These are phyloP conservation scores for Fraxinus nigra DNA, from an alignment of 305 asterid species.

Conservation along the genomic window DNA sequence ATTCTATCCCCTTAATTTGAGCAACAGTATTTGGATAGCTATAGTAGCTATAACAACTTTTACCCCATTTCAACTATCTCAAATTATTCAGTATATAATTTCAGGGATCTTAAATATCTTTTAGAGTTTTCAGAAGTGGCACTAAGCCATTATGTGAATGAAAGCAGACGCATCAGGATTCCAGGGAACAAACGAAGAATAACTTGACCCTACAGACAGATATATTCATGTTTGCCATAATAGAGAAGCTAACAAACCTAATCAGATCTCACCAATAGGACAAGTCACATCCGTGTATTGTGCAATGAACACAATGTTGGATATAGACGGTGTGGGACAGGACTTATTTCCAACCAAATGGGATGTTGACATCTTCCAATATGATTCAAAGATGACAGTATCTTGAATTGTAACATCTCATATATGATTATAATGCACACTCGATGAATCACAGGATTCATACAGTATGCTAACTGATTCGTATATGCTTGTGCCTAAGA, in stretches of 20 bases:
- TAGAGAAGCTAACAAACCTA: background rate
- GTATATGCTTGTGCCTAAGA: background rate
- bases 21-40: background rate
- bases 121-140: slow-evolving; percentile 12
- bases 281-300: slow-evolving; percentile 1
- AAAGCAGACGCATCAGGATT: slow-evolving; percentile 1
- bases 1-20: background rate
- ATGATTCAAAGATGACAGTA: background rate
- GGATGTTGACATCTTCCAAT: background rate
- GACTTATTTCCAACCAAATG: background rate
- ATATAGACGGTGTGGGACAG: background rate
- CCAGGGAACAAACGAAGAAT: background rate
- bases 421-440: background rate
- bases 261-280: slow-evolving; percentile 1
- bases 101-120: slow-evolving; percentile 20
- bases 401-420: background rate
- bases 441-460: background rate
- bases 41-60: background rate
- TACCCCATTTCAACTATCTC: background rate
- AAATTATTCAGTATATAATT: background rate
- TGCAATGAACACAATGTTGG: background rate
- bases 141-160: background rate
- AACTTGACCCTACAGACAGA: slow-evolving; percentile 26
- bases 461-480: background rate
- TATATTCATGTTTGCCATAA: slow-evolving; percentile 18